Evolutionary conservation across 371 early-diverging fungal species (phyloP).

Genomic region (Neoconidiobolus thromboides): DNA sequence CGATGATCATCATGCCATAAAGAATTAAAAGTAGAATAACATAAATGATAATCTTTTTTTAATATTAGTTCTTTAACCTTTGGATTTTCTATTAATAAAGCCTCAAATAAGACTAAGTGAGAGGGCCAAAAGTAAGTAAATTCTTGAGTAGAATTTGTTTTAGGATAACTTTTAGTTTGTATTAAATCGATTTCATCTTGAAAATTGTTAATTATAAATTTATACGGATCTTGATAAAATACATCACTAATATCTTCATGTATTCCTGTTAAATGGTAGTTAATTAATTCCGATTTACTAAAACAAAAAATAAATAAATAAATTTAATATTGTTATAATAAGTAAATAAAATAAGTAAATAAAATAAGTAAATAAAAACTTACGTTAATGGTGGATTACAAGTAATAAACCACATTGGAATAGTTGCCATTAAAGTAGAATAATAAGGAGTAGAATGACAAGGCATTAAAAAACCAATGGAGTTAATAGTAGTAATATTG

Average conservation of each 20-base stretch:
- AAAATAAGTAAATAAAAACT: no score
- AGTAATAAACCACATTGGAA: slow-evolving; percentile 64
- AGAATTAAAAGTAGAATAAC: slow-evolving; percentile 60
- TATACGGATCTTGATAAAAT: slow-evolving; percentile 51
- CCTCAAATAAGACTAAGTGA: slow-evolving; percentile 50
- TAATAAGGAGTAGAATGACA: slow-evolving; percentile 91
- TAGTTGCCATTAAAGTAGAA: slow-evolving; percentile 38
- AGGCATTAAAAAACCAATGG: slow-evolving; percentile 69
- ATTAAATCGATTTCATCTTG: slow-evolving; percentile 5
- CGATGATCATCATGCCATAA: slow-evolving; percentile 66
- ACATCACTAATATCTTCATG: slow-evolving; percentile 61
- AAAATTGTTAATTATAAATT: slow-evolving; percentile 21
- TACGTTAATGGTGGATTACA: slow-evolving; percentile 45
- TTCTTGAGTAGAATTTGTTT: slow-evolving; percentile 9
- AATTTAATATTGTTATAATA: no score
- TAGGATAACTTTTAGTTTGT: not conserved
- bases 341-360: no score
- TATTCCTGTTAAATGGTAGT: slow-evolving; percentile 9
- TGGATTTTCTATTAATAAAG: slow-evolving; percentile 16
- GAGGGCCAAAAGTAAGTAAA: slow-evolving; percentile 22
- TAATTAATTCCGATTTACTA: no score
- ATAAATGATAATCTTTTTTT: slow-evolving; percentile 25
- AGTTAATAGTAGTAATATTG: slow-evolving; percentile 13
- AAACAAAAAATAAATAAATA: no score
- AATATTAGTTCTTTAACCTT: slow-evolving; percentile 2